Evolutionary conservation across 2,329 filamentous ascomycete genomes (phyloP).

Genomic region (Pseudogymnoascus sp.): DNA sequence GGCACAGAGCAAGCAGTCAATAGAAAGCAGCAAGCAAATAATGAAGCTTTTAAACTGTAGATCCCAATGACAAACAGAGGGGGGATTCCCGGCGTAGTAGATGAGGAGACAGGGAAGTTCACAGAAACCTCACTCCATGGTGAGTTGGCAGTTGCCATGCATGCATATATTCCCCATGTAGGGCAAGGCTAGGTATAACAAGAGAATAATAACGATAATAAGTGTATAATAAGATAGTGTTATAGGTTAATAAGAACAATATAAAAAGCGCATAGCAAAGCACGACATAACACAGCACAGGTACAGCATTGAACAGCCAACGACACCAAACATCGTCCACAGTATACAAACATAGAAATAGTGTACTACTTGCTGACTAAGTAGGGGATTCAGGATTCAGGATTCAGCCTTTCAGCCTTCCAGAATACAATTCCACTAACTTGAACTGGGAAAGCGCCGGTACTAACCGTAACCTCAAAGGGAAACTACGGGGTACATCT

Average conservation of each 20-base stretch:
- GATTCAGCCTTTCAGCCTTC: neutral
- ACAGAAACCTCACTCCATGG: neutral
- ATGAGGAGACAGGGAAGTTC: neutral
- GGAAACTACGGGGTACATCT: neutral
- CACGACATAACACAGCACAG: neutral
- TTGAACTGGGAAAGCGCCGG: neutral
- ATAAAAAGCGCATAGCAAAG: neutral
- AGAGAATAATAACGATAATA: neutral
- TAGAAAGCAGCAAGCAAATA: neutral
- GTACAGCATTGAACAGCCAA: neutral
- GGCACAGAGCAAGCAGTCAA: neutral
- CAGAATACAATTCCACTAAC: neutral
- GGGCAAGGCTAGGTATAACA: neutral
- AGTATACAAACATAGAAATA: neutral
- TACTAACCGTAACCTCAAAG: conserved; percentile 1
- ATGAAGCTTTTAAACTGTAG: neutral
- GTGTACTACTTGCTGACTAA: neutral
- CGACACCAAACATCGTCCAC: neutral
- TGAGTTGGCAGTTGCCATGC: neutral
- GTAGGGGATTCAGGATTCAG: neutral
- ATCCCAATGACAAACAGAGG: neutral
- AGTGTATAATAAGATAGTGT: neutral
- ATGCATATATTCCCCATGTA: neutral
- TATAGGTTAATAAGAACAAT: too few species aligned
- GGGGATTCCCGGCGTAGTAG: neutral